Conservation (phyloP, 495 filamentous ascomycete genomes). For the Sordaria brevicollis region DNA sequence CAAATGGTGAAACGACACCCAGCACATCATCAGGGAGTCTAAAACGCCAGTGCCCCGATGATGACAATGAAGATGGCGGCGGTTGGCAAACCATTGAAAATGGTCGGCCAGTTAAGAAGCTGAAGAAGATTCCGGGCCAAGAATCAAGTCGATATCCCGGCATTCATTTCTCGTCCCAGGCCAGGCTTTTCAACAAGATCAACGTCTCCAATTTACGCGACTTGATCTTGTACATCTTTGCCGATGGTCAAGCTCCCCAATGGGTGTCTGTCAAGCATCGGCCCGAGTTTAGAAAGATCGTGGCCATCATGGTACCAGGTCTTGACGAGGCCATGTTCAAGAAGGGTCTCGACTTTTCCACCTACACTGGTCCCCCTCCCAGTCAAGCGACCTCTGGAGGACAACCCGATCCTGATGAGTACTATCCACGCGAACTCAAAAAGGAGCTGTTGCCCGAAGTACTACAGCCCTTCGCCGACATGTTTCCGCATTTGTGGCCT, state of each 20-base stretch:
- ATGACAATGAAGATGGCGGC: constrained; percentile 18
- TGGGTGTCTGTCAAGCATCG: constrained; percentile 79
- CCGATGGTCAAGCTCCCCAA: constrained; percentile 72
- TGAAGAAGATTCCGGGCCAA: constrained; percentile 46
- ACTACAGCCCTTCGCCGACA: constrained; percentile 61
- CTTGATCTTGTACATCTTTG: constrained; percentile 78
- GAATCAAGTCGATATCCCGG: constrained; percentile 58
- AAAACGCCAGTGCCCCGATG: constrained; percentile 33
- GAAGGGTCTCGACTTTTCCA: constrained; percentile 45
- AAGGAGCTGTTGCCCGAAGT: constrained; percentile 48
- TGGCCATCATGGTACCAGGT: constrained; percentile 89
- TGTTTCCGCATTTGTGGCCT: constrained; percentile 85
- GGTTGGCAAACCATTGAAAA: constrained; percentile 44
- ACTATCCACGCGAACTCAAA: constrained; percentile 59
- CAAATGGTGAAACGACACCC: not conserved
- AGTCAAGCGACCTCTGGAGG: constrained; percentile 23
- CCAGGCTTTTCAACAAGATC: constrained; percentile 61
- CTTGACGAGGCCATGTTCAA: constrained; percentile 86
- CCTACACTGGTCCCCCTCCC: constrained; percentile 23
- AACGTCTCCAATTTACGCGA: constrained; percentile 70
- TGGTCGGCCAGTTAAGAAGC: constrained; percentile 38
- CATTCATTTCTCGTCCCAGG: constrained; percentile 55
- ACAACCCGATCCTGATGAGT: constrained; percentile 48
- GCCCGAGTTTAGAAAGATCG: constrained; percentile 66
- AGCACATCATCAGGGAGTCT: constrained; percentile 16